Evolutionary conservation across 1,284 basidiomycete genomes (phyloP).

Genomic region (Tilletia walkeri): DNA sequence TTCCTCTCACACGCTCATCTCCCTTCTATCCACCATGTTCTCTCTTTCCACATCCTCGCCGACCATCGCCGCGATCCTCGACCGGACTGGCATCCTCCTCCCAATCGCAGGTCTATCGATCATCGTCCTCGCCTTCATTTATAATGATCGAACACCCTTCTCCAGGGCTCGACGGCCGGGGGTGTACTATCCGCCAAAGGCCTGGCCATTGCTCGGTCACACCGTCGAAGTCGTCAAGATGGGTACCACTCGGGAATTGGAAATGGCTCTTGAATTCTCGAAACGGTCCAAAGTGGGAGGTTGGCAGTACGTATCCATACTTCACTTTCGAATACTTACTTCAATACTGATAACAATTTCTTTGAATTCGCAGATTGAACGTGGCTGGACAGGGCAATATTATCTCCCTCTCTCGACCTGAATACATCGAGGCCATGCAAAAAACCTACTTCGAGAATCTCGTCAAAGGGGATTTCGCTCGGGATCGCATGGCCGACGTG

Average conservation of each 20-base stretch:
- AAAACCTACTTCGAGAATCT: constrained; percentile 53
- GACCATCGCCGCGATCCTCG: constrained; percentile 52
- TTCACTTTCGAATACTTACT: background rate
- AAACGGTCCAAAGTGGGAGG: background rate
- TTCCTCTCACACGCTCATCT: constrained; percentile 30
- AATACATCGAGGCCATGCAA: constrained; percentile 52
- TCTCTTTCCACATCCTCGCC: constrained; percentile 59
- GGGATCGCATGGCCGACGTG: constrained; percentile 33
- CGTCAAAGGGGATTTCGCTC: constrained; percentile 26
- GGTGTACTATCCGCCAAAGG: background rate
- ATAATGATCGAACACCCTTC: constrained; percentile 18
- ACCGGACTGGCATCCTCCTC: constrained; percentile 56
- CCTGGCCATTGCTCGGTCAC: constrained; percentile 16
- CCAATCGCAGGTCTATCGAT: constrained; percentile 52
- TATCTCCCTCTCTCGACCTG: constrained; percentile 32
- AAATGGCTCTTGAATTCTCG: background rate
- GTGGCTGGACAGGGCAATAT: constrained; percentile 26
- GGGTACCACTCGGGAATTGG: background rate
- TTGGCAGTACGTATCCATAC: background rate
- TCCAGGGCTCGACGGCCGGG: background rate
- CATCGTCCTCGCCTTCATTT: constrained; percentile 42
- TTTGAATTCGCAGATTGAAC: background rate
- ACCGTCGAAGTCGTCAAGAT: constrained; percentile 15
- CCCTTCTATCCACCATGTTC: constrained; percentile 57
- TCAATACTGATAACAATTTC: background rate